Evolutionary conservation across 352 stramenopile species (phyloP).

Genomic region (Globisporangium nagaii): DNA sequence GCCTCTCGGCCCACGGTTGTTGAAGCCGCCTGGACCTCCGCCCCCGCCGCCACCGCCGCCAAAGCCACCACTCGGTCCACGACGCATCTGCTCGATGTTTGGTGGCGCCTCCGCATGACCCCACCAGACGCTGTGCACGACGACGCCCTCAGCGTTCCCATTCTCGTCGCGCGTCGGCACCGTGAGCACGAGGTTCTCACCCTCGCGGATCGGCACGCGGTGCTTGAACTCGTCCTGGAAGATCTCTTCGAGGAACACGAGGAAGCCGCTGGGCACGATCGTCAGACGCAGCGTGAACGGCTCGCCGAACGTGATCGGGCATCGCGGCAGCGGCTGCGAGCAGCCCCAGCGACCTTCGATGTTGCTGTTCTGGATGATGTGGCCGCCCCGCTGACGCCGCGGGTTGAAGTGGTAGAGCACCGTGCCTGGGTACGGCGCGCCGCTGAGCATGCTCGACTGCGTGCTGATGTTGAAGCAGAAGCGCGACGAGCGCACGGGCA

Average conservation of each 20-base stretch:
- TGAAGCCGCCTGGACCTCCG: conserved; percentile 15
- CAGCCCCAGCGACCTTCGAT: conserved; percentile 75
- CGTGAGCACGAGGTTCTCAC: conserved; percentile 73
- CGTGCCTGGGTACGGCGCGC: conserved; percentile 63
- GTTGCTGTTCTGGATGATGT: conserved; percentile 81
- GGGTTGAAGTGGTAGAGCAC: conserved; percentile 83
- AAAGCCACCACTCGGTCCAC: conserved; percentile 18
- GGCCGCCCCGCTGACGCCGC: conserved; percentile 48
- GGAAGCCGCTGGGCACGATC: conserved; percentile 60
- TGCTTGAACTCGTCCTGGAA: conserved; percentile 84
- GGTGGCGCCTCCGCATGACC: conserved; percentile 68
- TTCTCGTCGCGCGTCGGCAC: conserved; percentile 74
- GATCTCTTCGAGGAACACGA: conserved; percentile 77
- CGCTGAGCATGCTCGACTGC: conserved; percentile 62
- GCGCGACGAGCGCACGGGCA: conserved; percentile 49
- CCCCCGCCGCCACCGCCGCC: conserved; percentile 19
- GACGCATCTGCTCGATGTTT: conserved; percentile 53
- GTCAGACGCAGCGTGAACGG: conserved; percentile 75
- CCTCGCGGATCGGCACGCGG: conserved; percentile 77
- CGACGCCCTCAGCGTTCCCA: conserved; percentile 58
- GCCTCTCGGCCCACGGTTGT: conserved; percentile 15
- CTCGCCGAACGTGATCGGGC: conserved; percentile 67
- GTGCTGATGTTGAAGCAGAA: conserved; percentile 82
- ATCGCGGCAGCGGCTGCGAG: conserved; percentile 56
- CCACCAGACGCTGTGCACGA: conserved; percentile 83